A percentile compares a stretch with the other conserved stretches of the same genome.
phyloP scores from a whole-genome alignment of 139 green algal species.

The Tetraselmis chui region DNA sequence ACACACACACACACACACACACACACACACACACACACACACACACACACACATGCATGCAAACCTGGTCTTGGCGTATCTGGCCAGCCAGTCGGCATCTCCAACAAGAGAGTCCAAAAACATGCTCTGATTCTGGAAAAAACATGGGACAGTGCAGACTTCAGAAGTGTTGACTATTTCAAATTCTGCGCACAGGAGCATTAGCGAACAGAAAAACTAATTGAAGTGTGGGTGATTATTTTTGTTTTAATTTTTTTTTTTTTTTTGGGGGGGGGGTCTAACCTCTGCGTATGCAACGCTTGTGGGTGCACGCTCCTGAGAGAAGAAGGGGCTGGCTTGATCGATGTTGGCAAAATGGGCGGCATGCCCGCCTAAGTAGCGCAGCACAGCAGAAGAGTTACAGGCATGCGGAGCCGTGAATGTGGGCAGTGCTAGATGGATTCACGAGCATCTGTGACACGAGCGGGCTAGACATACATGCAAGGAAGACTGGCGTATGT shows the following conservation, averaged over 20 bases:
- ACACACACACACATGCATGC: no score
- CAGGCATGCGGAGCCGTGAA: no score
- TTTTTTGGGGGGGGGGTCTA: neutral
- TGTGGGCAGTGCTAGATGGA: no score
- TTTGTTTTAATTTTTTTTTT: no score
- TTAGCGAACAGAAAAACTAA: no score
- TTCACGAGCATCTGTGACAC: neutral
- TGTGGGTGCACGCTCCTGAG: conserved; percentile 66
- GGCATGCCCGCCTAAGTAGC: conserved; percentile 42
- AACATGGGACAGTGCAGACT: no score
- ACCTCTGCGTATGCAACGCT: conserved; percentile 67
- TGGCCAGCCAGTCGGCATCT: conserved; percentile 64
- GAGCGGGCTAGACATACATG: neutral
- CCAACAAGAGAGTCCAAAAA: conserved; percentile 58
- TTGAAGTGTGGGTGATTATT: no score
- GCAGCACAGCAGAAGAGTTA: neutral
- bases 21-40: no score
- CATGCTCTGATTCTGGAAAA: conserved; percentile 48
- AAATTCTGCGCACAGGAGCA: no score
- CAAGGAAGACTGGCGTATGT: no score
- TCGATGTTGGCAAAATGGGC: conserved; percentile 72
- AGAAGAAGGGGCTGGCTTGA: conserved; percentile 66
- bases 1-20: no score
- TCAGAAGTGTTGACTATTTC: no score
- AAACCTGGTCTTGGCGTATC: conserved; percentile 40